A percentile compares a stretch with the other conserved stretches of the same genome.
phyloP scores from a whole-genome alignment of 2,329 filamentous ascomycete genomes.

The Macrophomina pseudophaseolina region DNA sequence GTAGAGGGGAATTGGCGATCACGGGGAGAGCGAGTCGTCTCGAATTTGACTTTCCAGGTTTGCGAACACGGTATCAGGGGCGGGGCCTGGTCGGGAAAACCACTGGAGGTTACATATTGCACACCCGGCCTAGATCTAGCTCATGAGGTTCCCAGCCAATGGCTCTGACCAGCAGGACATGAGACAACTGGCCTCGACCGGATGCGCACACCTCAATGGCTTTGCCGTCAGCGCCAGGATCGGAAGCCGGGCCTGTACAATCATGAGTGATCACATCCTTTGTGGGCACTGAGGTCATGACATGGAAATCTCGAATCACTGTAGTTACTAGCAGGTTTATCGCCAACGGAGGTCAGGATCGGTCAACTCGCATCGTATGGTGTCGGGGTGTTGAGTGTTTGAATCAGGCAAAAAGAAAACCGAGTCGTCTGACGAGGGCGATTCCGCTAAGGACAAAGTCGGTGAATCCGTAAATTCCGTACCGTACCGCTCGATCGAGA shows the following conservation, averaged over 20 bases:
- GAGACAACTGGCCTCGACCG: background rate
- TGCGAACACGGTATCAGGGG: background rate
- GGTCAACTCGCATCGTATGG: constrained; percentile 20
- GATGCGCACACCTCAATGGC: constrained; percentile 7
- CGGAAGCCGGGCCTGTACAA: constrained; percentile 21
- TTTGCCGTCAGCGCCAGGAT: constrained; percentile 10
- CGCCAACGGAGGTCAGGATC: constrained; percentile 14
- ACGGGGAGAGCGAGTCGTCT: background rate
- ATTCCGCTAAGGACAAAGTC: constrained; percentile 22
- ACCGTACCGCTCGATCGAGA: constrained; percentile 24
- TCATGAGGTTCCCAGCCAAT: background rate
- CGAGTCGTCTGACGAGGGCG: constrained; percentile 20
- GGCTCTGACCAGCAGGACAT: background rate
- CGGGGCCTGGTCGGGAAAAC: constrained; percentile 10
- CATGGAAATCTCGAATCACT: constrained; percentile 15
- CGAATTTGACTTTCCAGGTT: constrained; percentile 2
- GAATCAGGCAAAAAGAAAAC: constrained; percentile 21
- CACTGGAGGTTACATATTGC: background rate
- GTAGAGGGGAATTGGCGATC: constrained; percentile 7
- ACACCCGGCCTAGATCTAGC: background rate
- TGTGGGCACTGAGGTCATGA: constrained; percentile 18
- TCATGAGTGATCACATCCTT: constrained; percentile 19
- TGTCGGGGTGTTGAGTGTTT: background rate
- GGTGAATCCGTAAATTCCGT: constrained; percentile 25
- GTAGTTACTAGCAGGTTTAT: constrained; percentile 24